Percentiles rank a stretch among this genome's conserved stretches.
Conservation (phyloP, 306 rosid species). For the Rosa chinensis region DNA sequence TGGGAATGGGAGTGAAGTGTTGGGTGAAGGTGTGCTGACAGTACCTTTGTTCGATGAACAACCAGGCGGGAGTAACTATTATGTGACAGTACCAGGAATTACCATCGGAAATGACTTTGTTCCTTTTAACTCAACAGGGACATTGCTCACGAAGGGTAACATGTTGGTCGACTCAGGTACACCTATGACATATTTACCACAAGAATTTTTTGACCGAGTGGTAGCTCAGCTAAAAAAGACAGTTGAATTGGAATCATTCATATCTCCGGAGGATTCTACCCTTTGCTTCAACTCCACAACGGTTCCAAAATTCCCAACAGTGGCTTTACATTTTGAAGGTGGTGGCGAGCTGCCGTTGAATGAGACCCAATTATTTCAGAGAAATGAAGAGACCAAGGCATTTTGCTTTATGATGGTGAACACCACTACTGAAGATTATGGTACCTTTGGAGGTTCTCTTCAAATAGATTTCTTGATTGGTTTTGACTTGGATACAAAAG, state of each 20-base stretch:
- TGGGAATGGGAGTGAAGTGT: constrained; percentile 55
- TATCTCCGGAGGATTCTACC: too few relatives aligned
- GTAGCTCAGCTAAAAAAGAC: constrained; percentile 36
- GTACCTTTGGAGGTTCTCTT: constrained; percentile 12
- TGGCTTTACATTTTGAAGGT: constrained; percentile 54
- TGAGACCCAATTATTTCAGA: background rate
- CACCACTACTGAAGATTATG: too few relatives aligned
- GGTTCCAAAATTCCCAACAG: background rate
- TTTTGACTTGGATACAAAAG: constrained; percentile 40
- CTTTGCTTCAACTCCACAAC: background rate
- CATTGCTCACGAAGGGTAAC: constrained; percentile 30
- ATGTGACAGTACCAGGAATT: constrained; percentile 29
- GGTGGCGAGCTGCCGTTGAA: constrained; percentile 47
- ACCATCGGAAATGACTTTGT: constrained; percentile 51
- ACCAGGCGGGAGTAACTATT: too few relatives aligned
- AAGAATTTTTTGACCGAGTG: constrained; percentile 41
- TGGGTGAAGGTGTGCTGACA: constrained; percentile 41
- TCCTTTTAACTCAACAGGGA: constrained; percentile 29
- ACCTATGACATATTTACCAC: constrained; percentile 48
- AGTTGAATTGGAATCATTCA: background rate
- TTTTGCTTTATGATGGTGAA: too few relatives aligned
- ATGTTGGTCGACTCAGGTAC: constrained; percentile 58
- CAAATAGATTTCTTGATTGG: constrained; percentile 43
- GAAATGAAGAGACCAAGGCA: too few relatives aligned
- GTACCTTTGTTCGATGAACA: background rate